phyloP scores from a whole-genome alignment of 148 eudicot species.

The Nepenthes mirabilis region DNA sequence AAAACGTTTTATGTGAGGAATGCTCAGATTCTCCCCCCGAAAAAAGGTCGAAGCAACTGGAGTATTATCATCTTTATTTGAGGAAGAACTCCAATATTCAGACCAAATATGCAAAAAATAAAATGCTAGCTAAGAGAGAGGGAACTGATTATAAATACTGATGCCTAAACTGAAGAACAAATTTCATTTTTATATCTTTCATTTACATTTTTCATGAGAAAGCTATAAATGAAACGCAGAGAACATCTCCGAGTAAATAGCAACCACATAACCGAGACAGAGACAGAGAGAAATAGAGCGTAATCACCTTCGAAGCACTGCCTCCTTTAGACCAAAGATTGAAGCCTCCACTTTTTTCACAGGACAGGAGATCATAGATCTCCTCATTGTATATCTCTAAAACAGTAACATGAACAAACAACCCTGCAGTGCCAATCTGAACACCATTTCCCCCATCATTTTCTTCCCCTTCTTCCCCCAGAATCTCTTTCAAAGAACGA shows the following conservation, averaged over 20 bases:
- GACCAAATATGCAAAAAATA: too few species aligned
- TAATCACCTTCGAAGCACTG: conserved; percentile 73
- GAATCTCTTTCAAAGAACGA: conserved; percentile 56
- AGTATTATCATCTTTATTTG: too few species aligned
- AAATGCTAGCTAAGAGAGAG: too few species aligned
- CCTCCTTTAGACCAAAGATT: conserved; percentile 67
- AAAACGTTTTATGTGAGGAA: too few species aligned
- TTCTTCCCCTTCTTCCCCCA: conserved; percentile 30
- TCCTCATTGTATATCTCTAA: conserved; percentile 95
- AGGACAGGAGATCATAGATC: conserved; percentile 78
- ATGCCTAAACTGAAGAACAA: too few species aligned
- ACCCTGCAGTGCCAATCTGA: conserved; percentile 12
- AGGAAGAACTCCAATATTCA: too few species aligned
- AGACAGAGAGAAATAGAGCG: neutral
- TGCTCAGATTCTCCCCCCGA: too few species aligned
- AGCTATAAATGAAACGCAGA: too few species aligned
- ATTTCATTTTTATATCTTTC: too few species aligned
- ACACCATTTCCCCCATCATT: conserved; percentile 13
- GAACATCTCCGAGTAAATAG: neutral
- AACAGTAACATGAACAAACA: conserved; percentile 79
- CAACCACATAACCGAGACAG: neutral
- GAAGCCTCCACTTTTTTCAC: conserved; percentile 53
- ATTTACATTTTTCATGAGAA: too few species aligned
- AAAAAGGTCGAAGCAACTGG: too few species aligned
- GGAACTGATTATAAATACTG: too few species aligned